phyloP scores from a whole-genome alignment of 257 asterid species.

The Penstemon davidsonii region DNA sequence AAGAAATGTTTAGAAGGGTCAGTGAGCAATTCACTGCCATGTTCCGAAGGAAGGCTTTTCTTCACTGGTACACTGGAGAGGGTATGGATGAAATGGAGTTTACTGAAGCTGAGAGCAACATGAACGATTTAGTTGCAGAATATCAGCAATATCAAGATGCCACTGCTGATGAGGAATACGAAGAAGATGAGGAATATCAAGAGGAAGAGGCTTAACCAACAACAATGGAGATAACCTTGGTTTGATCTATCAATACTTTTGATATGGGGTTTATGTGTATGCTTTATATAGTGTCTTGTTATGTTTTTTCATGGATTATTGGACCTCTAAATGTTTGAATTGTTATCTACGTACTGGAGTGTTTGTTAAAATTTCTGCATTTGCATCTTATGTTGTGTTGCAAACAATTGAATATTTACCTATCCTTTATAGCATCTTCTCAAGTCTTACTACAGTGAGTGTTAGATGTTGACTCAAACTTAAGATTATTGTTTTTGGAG shows the following conservation, averaged over 20 bases:
- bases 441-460: not conserved
- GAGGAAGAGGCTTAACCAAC: slow-evolving; percentile 34
- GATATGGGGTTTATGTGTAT: slow-evolving; percentile 9
- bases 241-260: not conserved
- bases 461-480: not conserved
- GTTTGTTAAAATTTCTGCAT: slow-evolving; percentile 18
- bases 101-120: slow-evolving; percentile 52
- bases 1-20: slow-evolving; percentile 53
- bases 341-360: not conserved
- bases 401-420: not conserved
- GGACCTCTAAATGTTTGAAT: slow-evolving; percentile 1
- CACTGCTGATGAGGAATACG: slow-evolving; percentile 53
- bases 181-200: slow-evolving; percentile 31
- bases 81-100: slow-evolving; percentile 58
- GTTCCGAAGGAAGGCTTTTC: slow-evolving; percentile 50
- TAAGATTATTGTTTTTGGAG: too few species aligned
- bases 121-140: slow-evolving; percentile 54
- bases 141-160: slow-evolving; percentile 59
- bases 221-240: not conserved
- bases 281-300: slow-evolving; percentile 18
- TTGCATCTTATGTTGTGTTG: not conserved
- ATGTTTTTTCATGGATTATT: not conserved
- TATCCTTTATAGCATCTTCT: not conserved
- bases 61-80: slow-evolving; percentile 55
- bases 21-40: slow-evolving; percentile 55